phyloP scores from a whole-genome alignment of 495 filamentous ascomycete species.

The Astrothelium macrocarpum region DNA sequence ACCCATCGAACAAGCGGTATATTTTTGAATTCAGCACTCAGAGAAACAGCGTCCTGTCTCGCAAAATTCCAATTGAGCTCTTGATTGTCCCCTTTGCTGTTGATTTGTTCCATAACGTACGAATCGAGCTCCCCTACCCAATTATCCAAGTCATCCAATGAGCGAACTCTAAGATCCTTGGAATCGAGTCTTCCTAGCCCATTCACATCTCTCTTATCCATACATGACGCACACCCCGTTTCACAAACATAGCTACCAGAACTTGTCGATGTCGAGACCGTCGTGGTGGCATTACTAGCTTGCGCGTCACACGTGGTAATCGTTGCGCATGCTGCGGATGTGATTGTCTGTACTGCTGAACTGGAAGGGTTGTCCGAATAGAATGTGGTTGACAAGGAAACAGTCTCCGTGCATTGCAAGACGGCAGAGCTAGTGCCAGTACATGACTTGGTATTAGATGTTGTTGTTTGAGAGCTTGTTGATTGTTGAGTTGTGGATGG shows the following conservation, averaged over 20 bases:
- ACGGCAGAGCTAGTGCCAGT: not conserved
- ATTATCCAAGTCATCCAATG: not conserved
- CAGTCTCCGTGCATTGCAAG: not conserved
- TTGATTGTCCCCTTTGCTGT: not conserved
- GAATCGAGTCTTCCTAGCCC: not conserved
- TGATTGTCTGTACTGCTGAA: not conserved
- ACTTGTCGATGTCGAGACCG: not conserved
- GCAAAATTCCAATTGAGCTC: not conserved
- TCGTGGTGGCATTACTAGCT: not conserved
- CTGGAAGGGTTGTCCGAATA: not conserved
- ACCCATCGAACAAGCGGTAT: not conserved
- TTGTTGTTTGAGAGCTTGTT: not conserved
- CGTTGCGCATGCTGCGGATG: not conserved
- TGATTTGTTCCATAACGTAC: not conserved
- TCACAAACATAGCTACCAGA: not conserved
- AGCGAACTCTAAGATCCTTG: not conserved
- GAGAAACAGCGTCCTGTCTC: not conserved
- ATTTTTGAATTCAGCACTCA: not conserved
- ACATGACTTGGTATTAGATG: not conserved
- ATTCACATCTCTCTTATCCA: not conserved
- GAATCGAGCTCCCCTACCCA: not conserved
- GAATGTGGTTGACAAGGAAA: not conserved
- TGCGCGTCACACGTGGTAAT: not conserved
- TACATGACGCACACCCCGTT: not conserved
- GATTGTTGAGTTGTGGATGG: not conserved